Base-by-base conservation (phyloP, 2,329 filamentous ascomycete species). In the Dendrostoma leiphaemia region DNA sequence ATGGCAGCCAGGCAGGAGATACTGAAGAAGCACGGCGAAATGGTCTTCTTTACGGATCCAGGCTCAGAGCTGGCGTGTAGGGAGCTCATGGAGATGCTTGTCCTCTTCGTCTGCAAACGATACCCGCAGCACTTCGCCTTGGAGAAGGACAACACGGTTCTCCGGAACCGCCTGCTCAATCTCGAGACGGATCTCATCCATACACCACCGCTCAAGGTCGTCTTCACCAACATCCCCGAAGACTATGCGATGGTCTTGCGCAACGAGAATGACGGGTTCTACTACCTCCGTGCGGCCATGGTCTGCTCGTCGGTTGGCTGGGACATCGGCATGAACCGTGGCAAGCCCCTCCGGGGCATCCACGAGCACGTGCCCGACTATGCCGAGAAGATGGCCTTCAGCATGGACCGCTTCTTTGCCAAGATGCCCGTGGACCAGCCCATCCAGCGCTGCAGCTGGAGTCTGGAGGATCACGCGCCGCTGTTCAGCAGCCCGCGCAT, bases 391-490 rank as follows among this genome's bases (percentile, higher is more conserved):
- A 91, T 95, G 88, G 82, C 88, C 34, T 88, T 91, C 59, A 91
- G 88, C 37, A 92, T 96, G 87, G 90, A 95, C 64, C 79, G 88
- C n/a, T 94, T 84, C 69, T 95, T 96, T 65, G 82, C 86, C 28
- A 92, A 90, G 65, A 84, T 91, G 74, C 82, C 89, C 0, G 81
- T 86, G 0, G 80, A 86, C 59, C 84, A 84, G 59, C 85, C 90
- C 2, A 94, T 95, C 51, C 90, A 94, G 69, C 83, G 91, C 48
- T 90, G 89, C 3, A 91, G 88, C 2, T 96, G 91, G 91, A 88
- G 88, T 4, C 74, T 96, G 0, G 90, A 94, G 65, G 77, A 91
- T 34, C 88, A 86, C 37, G 72, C 85, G 35, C 90, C 89, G 0
- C 77, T 95, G 3, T 94, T 86, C 69, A 84, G 90, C 77, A 86